Conservation (phyloP, 2,329 filamentous ascomycete genomes). For the Fusarium burgessii region DNA sequence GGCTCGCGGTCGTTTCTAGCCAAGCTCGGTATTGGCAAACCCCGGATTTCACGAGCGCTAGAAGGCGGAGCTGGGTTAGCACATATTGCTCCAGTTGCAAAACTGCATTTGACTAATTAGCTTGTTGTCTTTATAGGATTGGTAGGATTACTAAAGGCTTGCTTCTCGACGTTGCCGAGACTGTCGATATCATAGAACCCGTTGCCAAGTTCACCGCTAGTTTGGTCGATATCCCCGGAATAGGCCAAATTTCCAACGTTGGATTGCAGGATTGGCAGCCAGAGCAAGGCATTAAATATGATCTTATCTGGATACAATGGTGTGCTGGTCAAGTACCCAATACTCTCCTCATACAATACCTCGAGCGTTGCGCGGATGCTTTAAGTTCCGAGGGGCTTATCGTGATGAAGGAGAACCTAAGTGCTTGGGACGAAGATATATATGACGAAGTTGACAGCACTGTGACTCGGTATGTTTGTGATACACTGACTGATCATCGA, state of each 20-base stretch:
- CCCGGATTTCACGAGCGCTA: neutral
- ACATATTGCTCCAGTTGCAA: neutral
- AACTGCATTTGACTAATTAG: rapidly evolving
- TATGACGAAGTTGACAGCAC: neutral
- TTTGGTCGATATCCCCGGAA: neutral
- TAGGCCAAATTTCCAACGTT: neutral
- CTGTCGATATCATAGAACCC: neutral
- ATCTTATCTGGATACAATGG: neutral
- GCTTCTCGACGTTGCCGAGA: neutral
- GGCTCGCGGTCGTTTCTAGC: neutral
- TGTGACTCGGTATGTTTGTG: neutral
- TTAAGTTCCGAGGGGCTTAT: neutral
- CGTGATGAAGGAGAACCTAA: neutral
- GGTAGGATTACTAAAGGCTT: neutral
- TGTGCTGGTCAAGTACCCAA: neutral
- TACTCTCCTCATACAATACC: rapidly evolving
- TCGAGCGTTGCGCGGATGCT: neutral
- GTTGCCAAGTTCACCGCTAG: neutral
- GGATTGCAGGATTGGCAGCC: neutral
- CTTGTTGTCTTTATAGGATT: neutral
- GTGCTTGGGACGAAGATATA: rapidly evolving
- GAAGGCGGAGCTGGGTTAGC: neutral
- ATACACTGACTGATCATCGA: rapidly evolving
- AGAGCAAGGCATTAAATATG: neutral
- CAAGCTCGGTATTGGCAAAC: neutral